Base-by-base conservation (phyloP, 805 yeast species). In the Soucietia sequanensis region DNA sequence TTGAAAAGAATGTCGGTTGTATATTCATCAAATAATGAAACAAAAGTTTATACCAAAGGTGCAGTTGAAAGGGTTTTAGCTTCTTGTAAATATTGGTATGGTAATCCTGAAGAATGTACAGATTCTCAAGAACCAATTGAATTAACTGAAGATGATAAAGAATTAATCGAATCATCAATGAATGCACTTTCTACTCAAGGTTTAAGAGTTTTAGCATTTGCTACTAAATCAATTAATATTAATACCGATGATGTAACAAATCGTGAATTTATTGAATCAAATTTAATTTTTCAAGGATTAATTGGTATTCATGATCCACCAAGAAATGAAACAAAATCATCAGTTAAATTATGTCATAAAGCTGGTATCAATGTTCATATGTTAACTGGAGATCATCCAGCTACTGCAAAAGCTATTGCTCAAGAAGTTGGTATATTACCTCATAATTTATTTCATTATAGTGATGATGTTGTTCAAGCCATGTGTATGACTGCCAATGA, bases 221-320 rank as follows among this genome's bases (percentile, higher is more conserved):
- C 90, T 2, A 68, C 65, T 33, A 67, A 60, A 33, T 47, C 57
- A 13, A 44, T 66, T 5, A 44, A 33, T 5, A 30, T 30, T 10
- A 24, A 43, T 4, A 27, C 39, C n/a, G 56, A 51, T 22, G 60
- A 52, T 39, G 24, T 44, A 10, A 8, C 8, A 11, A 34, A 49
- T n/a, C 50, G 73, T 33, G 60, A 56, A 12, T 37, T 38, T 5
- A 70, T 82, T 33, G 91, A 84, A 55, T 42, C 52, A 9, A 65
- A 68, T 9, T 65, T 84, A 33, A 69, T 65, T 3, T 80, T 84
- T 47, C 62, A 78, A 26, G 91, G 91, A 3, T 63, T 84, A 15
- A 78, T 81, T 47, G 91, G 91, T 42, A 82, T 84, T 44, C 83
- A 84, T 52, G 91, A 84, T 55, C 91, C 91, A 13, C 91, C 91